These are phyloP conservation scores for Suillus cothurnatus DNA, from an alignment of 768 basidiomycete species.

Conservation along the genomic window DNA sequence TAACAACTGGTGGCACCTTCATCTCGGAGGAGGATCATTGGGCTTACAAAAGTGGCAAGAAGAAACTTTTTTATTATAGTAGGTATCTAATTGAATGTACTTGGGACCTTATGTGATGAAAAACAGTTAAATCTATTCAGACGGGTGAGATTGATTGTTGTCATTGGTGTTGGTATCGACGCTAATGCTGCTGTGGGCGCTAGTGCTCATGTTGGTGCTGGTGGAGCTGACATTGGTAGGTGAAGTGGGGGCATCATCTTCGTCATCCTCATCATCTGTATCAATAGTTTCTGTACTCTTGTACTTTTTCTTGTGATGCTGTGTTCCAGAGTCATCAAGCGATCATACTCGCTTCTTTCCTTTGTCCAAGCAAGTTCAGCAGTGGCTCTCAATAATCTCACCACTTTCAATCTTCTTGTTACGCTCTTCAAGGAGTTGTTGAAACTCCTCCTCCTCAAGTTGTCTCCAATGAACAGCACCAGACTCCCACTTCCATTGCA, in stretches of 20 bases:
- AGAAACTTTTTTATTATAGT: too few relatives aligned
- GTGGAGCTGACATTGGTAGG: too few relatives aligned
- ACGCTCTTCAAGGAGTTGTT: not conserved
- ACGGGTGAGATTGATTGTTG: too few relatives aligned
- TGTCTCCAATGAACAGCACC: not conserved
- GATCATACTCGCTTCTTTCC: not conserved
- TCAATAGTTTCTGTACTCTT: not conserved
- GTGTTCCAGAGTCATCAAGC: not conserved
- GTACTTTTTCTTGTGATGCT: not conserved
- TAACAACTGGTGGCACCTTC: too few relatives aligned
- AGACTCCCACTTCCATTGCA: not conserved
- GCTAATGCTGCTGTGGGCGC: too few relatives aligned
- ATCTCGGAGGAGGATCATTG: too few relatives aligned
- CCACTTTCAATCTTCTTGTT: constrained; percentile 3
- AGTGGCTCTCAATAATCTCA: not conserved
- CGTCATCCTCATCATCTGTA: not conserved
- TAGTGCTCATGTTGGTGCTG: too few relatives aligned
- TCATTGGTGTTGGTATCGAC: too few relatives aligned
- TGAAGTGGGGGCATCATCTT: not conserved
- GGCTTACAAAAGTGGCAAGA: too few relatives aligned
- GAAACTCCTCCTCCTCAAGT: not conserved
- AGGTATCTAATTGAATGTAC: too few relatives aligned
- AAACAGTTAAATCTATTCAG: too few relatives aligned
- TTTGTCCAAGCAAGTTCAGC: constrained; percentile 1
- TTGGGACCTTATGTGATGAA: too few relatives aligned